Conservation (phyloP, 495 filamentous ascomycete genomes). For the Cryomyces antarcticus region DNA sequence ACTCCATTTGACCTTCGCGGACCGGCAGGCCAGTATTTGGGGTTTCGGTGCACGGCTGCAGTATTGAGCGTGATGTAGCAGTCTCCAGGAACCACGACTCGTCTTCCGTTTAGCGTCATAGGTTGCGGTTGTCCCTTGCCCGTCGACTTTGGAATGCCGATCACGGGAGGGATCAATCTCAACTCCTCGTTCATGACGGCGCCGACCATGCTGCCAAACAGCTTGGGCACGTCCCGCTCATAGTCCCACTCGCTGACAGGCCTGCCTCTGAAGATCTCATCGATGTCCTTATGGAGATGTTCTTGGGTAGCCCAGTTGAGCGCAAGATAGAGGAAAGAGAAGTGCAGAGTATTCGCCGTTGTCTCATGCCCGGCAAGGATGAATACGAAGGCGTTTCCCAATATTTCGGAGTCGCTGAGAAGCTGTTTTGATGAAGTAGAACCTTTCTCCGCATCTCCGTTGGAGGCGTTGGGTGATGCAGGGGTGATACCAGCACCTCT, state of each 20-base stretch:
- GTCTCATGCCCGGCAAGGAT: conserved; percentile 57
- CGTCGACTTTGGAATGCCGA: conserved; percentile 39
- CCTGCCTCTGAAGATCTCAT: conserved; percentile 28
- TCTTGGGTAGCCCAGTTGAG: conserved; percentile 34
- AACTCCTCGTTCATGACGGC: conserved; percentile 51
- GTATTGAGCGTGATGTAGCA: conserved; percentile 25
- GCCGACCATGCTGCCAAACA: conserved; percentile 40
- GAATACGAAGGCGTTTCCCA: conserved; percentile 53
- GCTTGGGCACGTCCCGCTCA: conserved; percentile 30
- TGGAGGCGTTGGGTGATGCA: background rate
- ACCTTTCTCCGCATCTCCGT: conserved; percentile 5
- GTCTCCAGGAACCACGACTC: conserved; percentile 28
- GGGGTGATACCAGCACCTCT: conserved; percentile 13
- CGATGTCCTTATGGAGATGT: conserved; percentile 39
- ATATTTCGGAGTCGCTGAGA: conserved; percentile 36
- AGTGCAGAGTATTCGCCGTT: conserved; percentile 45
- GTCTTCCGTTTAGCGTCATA: conserved; percentile 28
- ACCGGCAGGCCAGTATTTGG: conserved; percentile 29
- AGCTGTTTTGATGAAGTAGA: conserved; percentile 10
- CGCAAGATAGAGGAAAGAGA: conserved; percentile 38
- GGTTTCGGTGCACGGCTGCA: conserved; percentile 36
- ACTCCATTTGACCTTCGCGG: background rate
- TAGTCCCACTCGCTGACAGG: conserved; percentile 40
- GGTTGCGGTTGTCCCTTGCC: conserved; percentile 24
- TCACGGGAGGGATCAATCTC: conserved; percentile 39